Evolutionary conservation across 768 basidiomycete species (phyloP), one percentile per base, ranked within the genome.

Genomic region (Sarcodon aspratus): DNA sequence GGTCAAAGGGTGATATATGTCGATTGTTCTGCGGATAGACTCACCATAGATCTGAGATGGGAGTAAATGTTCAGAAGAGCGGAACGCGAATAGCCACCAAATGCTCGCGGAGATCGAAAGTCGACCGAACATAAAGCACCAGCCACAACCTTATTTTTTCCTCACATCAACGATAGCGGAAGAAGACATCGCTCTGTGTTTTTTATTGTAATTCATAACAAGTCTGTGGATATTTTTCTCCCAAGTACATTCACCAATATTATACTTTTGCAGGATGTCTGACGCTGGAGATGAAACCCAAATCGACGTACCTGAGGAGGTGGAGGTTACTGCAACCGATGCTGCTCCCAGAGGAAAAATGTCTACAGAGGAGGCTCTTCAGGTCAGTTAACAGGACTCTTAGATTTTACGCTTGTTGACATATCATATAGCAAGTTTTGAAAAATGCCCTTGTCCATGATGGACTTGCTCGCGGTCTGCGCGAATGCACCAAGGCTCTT

Each of bases 361-460:
- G 65, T 80, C 85, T 52, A 89, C 98, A 57, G 95, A 99, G 75
- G 93, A 96, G 47, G 88, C 87, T 58, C 86, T 91, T 66, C 82
- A 89, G 76, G 87, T 86, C 48, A 17, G 69, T 57, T 55, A 4
- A n/a, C 2, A 13, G 31, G 12, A 12, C 36, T 8, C 27, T 6
- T 9, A 40, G 17, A 38, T 12, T 2, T n/a, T 2, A 3, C 9
- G n/a, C 46, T 32, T 33, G 33, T 33, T 38, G 46, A 8, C 15
- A 10, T 12, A 27, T 18, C 15, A 32, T 66, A 48, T 65, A 97
- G 87, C 86, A 95, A 87, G 95, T 99, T 56, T 75, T 99, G 79
- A 99, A 98, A 80, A 96, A 92, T 63, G 90, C 95, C 50, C 83
- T 99, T 60, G 84, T 93, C 56, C 94, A 97, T 73, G 95, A 99